A percentile compares a stretch with the other conserved stretches of the same genome.
These are phyloP conservation scores for Pezicula neosporulosa DNA, from an alignment of 2,329 filamentous ascomycete species.

Conservation along the genomic window DNA sequence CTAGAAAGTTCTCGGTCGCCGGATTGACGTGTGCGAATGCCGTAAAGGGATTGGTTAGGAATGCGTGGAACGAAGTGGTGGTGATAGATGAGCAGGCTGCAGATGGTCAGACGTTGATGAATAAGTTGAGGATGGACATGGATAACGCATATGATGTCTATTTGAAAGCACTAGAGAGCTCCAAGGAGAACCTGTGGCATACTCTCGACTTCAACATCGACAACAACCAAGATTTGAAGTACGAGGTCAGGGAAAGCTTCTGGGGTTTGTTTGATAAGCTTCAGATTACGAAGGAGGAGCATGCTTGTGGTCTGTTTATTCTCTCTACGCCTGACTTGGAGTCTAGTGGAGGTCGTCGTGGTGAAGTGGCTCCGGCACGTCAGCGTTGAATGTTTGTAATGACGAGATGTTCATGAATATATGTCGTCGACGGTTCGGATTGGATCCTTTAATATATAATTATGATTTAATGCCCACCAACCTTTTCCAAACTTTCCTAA, in stretches of 20 bases:
- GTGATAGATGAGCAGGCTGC: neutral
- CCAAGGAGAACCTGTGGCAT: constrained; percentile 1
- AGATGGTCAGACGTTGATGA: neutral
- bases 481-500: no score
- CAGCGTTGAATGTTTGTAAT: neutral
- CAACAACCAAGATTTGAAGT: neutral
- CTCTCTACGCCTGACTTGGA: neutral
- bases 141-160: neutral
- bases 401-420: no score
- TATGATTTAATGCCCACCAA: no score
- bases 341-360: neutral
- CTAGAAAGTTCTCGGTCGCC: neutral
- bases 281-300: neutral
- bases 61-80: constrained; percentile 1
- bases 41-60: neutral
- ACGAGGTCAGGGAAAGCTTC: neutral
- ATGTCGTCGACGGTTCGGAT: no score
- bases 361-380: neutral
- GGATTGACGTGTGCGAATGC: neutral
- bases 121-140: neutral
- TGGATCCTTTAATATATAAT: no score
- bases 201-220: constrained; percentile 1
- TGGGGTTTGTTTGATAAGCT: neutral
- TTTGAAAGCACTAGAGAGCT: neutral
- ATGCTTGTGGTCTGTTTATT: neutral